Base-by-base conservation (phyloP, 768 basidiomycete genomes). In the Phanerodontia chrysosporium region DNA sequence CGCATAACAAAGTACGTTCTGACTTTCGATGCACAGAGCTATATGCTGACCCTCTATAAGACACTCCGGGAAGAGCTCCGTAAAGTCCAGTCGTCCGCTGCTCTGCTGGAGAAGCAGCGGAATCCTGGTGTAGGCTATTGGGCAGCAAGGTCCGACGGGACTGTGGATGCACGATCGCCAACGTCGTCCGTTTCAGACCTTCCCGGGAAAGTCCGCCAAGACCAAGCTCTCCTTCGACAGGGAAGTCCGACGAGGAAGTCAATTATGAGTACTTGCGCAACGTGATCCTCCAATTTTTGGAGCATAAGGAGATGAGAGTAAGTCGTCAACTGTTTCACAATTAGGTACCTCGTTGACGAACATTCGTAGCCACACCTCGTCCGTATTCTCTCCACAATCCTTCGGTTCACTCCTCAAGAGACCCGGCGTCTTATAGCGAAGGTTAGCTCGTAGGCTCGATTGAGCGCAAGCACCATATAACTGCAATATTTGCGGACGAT, bases 231-330 rank as follows among this genome's bases (percentile, higher is more conserved):
- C 72, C 73, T 18, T 46, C 76, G 1, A 58, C 66, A 1, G 64
- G 64, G 10, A 80, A 76, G 56, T 83, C 82, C 12, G 95, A 98
- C 45, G 95, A 96, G 68, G 96, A 96, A 61, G 83, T 98, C 56
- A 98, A 96, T 67, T 76, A 96, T 8, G 97, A 98, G 74, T 99
- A 99, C 73, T 73, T 99, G 48, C 81, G 97, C 58, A 98, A 98
- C 71, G 90, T 98, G 30, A 93, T 98, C 58, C 72, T 99, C 48
- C 97, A 98, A 71, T 99, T 99, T 76, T 78, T 99, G 51, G 97
- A 99, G 70, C 92, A 98, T 75, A 95, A 96, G 70, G 95, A 98
- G 72, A 98, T 98, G 95, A 82, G 97, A 75, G 95, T 95, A 68
- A 70, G 92, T 42, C 3, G 25, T 45, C 48, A 18, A 39, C 56